phyloP scores from a whole-genome alignment of 805 yeast genomes.

The Ogataea ganodermae region DNA sequence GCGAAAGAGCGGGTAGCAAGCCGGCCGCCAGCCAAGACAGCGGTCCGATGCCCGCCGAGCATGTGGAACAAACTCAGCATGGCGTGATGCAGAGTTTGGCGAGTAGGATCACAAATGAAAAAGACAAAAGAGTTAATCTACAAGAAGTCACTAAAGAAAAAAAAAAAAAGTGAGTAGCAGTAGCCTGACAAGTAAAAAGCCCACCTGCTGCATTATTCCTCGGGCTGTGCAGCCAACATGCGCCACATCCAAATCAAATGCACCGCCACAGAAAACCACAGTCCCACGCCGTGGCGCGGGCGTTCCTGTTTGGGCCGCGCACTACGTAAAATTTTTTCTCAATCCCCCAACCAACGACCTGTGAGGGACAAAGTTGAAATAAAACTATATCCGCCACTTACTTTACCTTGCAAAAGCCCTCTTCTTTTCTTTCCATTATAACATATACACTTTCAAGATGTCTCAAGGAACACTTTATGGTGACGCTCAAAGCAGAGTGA shows the following conservation, averaged over 20 bases:
- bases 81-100: not conserved
- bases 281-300: slow-evolving; percentile 3
- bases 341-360: not conserved
- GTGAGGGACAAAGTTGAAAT: not conserved
- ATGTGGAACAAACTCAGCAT: not conserved
- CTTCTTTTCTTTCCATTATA: not conserved
- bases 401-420: not conserved
- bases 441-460: slow-evolving; percentile 25
- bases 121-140: not conserved
- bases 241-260: not conserved
- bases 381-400: not conserved
- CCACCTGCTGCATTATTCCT: no score
- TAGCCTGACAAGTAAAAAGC: no score
- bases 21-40: not conserved
- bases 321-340: slow-evolving; percentile 3
- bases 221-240: not conserved
- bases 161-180: not conserved
- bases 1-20: not conserved
- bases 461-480: slow-evolving; percentile 39
- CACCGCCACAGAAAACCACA: slow-evolving; percentile 1
- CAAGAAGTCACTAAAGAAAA: no score
- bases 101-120: not conserved
- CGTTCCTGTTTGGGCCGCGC: not conserved
- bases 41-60: not conserved
- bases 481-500: slow-evolving; percentile 33